Evolutionary conservation across 2,329 filamentous ascomycete species (phyloP).

Genomic region (Aspergillus luchuensis): DNA sequence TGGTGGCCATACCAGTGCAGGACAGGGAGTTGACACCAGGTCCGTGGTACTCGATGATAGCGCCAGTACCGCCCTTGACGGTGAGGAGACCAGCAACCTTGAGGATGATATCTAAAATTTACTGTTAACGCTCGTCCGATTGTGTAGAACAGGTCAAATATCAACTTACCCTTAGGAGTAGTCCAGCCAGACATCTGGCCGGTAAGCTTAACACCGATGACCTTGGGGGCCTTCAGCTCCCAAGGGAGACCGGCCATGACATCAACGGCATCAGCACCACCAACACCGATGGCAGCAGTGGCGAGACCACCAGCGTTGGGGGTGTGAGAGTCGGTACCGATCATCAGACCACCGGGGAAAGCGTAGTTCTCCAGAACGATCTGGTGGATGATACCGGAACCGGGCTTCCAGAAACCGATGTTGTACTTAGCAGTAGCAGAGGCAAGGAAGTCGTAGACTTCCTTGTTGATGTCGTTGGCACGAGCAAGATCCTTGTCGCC

Average conservation of each 20-base stretch:
- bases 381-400: constrained; percentile 99
- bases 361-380: constrained; percentile 98
- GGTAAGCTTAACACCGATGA: constrained; percentile 94
- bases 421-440: constrained; percentile 97
- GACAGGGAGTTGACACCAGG: constrained; percentile 74
- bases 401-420: constrained; percentile 99
- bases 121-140: neutral
- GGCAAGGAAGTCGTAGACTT: constrained; percentile 97
- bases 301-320: constrained; percentile 96
- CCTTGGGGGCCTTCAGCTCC: constrained; percentile 97
- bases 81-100: constrained; percentile 97
- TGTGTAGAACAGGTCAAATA: too few relatives aligned
- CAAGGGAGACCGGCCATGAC: constrained; percentile 97
- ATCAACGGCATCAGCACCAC: constrained; percentile 97
- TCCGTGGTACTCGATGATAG: constrained; percentile 63
- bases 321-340: constrained; percentile 97
- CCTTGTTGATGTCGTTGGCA: constrained; percentile 93
- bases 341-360: constrained; percentile 96
- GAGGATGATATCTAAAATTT: constrained; percentile 77
- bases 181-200: constrained; percentile 89
- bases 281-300: constrained; percentile 93
- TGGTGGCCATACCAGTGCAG: constrained; percentile 85
- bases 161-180: constrained; percentile 75
- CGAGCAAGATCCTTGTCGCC: constrained; percentile 90
- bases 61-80: constrained; percentile 95